Percentiles rank a stretch among this genome's conserved stretches.
phyloP scores from a whole-genome alignment of 306 rosid species.

The Mucuna pruriens region DNA sequence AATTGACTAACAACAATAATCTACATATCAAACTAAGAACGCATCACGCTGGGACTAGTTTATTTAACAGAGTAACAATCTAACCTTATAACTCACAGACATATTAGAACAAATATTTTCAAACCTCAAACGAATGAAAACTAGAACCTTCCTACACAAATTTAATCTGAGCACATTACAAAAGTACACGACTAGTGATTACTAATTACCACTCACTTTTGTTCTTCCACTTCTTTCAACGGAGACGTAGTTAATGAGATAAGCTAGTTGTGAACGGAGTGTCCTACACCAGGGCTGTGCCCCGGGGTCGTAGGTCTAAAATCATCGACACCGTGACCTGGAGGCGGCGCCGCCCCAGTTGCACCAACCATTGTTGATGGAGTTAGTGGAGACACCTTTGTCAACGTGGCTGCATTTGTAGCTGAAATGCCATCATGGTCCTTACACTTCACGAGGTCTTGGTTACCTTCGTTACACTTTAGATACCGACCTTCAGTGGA shows the following conservation, averaged over 20 bases:
- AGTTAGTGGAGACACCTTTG: constrained; percentile 37
- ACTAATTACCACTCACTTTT: background rate
- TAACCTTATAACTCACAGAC: background rate
- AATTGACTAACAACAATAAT: background rate
- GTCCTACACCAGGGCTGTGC: constrained; percentile 82
- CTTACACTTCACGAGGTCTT: background rate
- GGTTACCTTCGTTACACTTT: constrained; percentile 23
- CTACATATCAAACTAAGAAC: background rate
- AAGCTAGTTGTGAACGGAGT: constrained; percentile 55
- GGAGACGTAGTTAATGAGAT: background rate
- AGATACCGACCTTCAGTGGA: constrained; percentile 48
- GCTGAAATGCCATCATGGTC: background rate
- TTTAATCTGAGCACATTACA: background rate
- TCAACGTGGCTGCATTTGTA: background rate
- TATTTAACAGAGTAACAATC: background rate
- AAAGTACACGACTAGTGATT: background rate
- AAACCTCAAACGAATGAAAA: background rate
- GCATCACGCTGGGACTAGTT: background rate
- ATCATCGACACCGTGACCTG: constrained; percentile 34
- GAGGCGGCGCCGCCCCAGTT: constrained; percentile 32
- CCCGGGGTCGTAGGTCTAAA: constrained; percentile 79
- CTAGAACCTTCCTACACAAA: background rate
- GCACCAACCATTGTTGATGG: constrained; percentile 14
- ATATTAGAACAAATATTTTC: background rate
- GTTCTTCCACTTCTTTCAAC: background rate